Conservation (phyloP, 129 eudicot species). For the Escallonia herrerae region DNA sequence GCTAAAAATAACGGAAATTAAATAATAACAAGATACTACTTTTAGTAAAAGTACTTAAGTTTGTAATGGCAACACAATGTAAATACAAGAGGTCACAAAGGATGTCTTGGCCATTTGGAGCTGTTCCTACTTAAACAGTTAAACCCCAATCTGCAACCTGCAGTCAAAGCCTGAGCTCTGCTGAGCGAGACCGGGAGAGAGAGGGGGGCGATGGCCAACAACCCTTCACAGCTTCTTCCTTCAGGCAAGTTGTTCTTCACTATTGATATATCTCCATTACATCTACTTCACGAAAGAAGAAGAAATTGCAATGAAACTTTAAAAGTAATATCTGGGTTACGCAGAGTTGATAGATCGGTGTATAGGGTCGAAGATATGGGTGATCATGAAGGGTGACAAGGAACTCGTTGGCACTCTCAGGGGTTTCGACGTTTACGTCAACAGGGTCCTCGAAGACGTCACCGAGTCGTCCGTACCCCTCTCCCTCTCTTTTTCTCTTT, state of each 20-base stretch:
- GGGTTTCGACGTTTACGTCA: conserved; percentile 94
- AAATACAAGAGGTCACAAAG: no score
- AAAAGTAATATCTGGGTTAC: neutral
- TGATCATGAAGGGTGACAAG: conserved; percentile 96
- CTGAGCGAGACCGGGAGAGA: no score
- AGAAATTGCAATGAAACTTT: no score
- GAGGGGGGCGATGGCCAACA: conserved; percentile 48
- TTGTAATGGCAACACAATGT: no score
- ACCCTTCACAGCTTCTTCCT: conserved; percentile 94
- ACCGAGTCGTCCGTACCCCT: conserved; percentile 72
- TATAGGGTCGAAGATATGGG: conserved; percentile 94
- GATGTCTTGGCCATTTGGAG: no score
- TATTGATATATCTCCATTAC: neutral
- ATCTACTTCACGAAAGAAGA: neutral
- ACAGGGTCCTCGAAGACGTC: conserved; percentile 99
- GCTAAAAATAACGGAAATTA: no score
- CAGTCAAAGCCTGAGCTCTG: no score
- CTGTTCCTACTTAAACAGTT: no score
- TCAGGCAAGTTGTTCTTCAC: conserved; percentile 39
- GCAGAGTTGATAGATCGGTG: conserved; percentile 96
- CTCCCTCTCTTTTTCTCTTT: neutral
- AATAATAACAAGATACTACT: no score
- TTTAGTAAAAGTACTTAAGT: no score
- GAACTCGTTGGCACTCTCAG: conserved; percentile 91
- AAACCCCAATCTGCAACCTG: neutral